phyloP scores from a whole-genome alignment of 805 yeast genomes.

The Candida tallmaniae region DNA sequence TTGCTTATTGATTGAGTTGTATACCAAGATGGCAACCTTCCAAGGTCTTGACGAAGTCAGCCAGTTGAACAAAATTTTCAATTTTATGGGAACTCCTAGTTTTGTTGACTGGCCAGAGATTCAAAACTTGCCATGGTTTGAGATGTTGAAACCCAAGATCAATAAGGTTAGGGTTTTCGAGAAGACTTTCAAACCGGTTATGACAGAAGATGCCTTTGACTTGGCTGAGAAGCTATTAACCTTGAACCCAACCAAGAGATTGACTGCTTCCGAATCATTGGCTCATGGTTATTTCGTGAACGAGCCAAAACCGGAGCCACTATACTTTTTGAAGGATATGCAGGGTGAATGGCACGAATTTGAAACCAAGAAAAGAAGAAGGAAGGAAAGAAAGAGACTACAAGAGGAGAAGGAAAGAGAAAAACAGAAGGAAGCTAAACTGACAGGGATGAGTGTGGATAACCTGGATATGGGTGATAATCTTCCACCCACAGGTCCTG shows the following conservation, averaged over 20 bases:
- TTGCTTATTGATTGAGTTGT: constrained; percentile 80
- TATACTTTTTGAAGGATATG: constrained; percentile 50
- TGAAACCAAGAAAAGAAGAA: constrained; percentile 79
- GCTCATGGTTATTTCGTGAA: constrained; percentile 62
- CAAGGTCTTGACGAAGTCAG: constrained; percentile 87
- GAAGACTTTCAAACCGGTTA: constrained; percentile 32
- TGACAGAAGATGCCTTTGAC: constrained; percentile 52
- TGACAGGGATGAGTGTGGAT: constrained; percentile 1
- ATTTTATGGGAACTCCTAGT: constrained; percentile 84
- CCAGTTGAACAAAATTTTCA: constrained; percentile 72
- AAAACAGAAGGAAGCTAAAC: background rate
- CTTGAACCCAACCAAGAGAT: constrained; percentile 65
- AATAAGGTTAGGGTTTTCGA: constrained; percentile 27
- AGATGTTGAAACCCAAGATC: constrained; percentile 62
- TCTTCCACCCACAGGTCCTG: constrained; percentile 6
- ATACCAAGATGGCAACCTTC: constrained; percentile 69
- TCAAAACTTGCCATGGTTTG: constrained; percentile 88
- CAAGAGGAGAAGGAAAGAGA: constrained; percentile 22
- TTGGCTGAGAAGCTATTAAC: constrained; percentile 59
- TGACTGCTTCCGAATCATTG: constrained; percentile 67
- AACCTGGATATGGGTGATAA: too few relatives aligned
- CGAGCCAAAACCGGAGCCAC: constrained; percentile 61
- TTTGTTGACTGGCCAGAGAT: constrained; percentile 70
- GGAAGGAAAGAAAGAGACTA: constrained; percentile 41
- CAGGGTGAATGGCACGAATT: constrained; percentile 96